Base-by-base conservation (phyloP, 352 stramenopile genomes). In the Globisporangium okanoganense region DNA sequence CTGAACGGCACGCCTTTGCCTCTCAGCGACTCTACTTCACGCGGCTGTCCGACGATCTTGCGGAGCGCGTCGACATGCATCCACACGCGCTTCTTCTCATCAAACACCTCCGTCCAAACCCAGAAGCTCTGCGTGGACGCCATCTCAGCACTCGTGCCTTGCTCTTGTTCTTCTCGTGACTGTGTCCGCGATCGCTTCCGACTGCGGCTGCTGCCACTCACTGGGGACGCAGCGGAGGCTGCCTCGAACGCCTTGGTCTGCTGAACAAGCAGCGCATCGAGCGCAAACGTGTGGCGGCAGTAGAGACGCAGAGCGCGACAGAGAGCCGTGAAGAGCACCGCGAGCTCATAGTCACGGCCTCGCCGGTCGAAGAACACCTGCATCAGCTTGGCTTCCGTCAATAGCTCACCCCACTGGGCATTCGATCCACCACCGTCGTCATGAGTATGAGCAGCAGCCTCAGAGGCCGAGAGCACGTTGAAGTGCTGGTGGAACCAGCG, bases 51-150 rank as follows among this genome's bases (percentile, higher is more conserved):
- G 5, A 94, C 73, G 1, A 88, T 29, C 41, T 75, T 74, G 24
- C 62, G 70, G 0, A 85, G 51, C 2, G 66, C 59, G 65, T 95
- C 86, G 2, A 91, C 79, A 27, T 79, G 71, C 16, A 88, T 58
- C 86, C 86, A 95, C 5, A 20, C 64, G 20, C 70, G 69, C 0
- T 31, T 72, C 33, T 79, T 73, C 22, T 72, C 61, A 47, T 91
- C 79, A 5, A 77, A 67, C n/a, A 92, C 79, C 38, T 94, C 85
- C 20, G 64, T 76, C 85, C 85, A 94, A 14, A 77, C 49, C 75
- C 80, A 90, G 41, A 74, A 69, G 43, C 66, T 67, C 54, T 74
- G 61, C 40, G 50, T 53, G 3, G 58, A 29, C 20, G 18, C 49
- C 0, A 36, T 44, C 10, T 33, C 24, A 16, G 14, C 22, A 16